Base-by-base conservation (phyloP, 768 basidiomycete species). In the Macrolepiota dolichaula region DNA sequence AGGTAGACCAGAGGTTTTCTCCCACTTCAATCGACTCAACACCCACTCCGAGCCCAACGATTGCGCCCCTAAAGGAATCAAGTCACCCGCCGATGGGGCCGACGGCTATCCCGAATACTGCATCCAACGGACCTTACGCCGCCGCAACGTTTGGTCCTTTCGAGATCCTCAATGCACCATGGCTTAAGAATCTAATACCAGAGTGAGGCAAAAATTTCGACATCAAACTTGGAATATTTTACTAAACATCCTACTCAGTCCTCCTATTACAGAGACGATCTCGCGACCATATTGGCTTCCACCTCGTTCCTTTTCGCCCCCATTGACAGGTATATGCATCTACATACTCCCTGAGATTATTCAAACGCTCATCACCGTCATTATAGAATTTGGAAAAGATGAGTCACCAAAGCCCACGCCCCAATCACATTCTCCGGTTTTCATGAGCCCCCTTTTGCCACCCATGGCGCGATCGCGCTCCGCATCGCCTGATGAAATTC, bases 21-120 rank as follows among this genome's bases (percentile, higher is more conserved):
- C 59, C 59, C 6, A 60, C 59, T 12, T 60, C 59, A 10, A 60
- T 60, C 22, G 59, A 60, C 29, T 60, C 59, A 17, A 60, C 59
- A 4, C 59, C 59, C 7, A 44, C 51, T 24, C 59, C 59, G 4
- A 60, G 59, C 38, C 59, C 59, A 10, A 36, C 29, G 3, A 53
- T 60, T 22, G 10, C 11, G 24, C 59, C 59, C 11, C n/a, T 22
- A n/a, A 25, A 46, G 29, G 32, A 36, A 12, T 17, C 19, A 11
- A 24, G 11, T 13, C 22, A 11, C 4, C 24, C 47, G 25, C 12
- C 7, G 40, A 24, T 17, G 4, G 4, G 12, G 5, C 38, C 51
- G 15, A 32, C 29, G 29, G 51, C 38, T 9, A 32, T 46, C 35
- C 56, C 47, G 13, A 24, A 53, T 3, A 53, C 38, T 17, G 32